Conservation (phyloP, 2,329 filamentous ascomycete genomes). For the Pseudogymnoascus sp. region DNA sequence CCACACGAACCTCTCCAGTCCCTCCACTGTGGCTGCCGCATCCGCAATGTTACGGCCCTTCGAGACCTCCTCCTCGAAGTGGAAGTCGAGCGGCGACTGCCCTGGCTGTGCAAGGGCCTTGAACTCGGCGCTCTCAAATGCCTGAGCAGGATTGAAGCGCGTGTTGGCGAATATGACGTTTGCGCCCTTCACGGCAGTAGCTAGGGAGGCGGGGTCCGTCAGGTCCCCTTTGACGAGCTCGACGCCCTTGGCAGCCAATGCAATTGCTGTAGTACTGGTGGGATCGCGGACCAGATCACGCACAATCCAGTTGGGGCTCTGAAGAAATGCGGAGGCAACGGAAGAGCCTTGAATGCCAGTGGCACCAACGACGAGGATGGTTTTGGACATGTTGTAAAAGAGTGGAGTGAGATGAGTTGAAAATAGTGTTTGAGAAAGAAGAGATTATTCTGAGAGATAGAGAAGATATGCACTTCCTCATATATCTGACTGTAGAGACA, state of each 20-base stretch:
- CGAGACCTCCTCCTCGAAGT: conserved; percentile 28
- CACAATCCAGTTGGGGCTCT: conserved; percentile 14
- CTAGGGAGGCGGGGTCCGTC: conserved; percentile 32
- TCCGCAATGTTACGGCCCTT: conserved; percentile 33
- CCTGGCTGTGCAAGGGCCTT: conserved; percentile 14
- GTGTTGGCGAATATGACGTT: conserved; percentile 47
- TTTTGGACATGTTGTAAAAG: background rate
- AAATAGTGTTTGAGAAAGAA: background rate
- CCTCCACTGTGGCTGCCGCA: conserved; percentile 27
- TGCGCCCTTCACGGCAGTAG: conserved; percentile 36
- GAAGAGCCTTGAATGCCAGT: conserved; percentile 12
- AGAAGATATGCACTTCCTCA: background rate
- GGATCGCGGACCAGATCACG: conserved; percentile 19
- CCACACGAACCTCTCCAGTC: conserved; percentile 33
- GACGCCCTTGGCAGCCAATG: conserved; percentile 32
- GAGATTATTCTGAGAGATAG: background rate
- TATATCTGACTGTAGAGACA: background rate
- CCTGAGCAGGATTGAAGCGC: conserved; percentile 15
- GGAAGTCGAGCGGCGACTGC: conserved; percentile 20
- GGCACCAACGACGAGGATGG: background rate
- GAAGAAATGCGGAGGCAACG: conserved; percentile 19
- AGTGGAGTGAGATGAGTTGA: background rate
- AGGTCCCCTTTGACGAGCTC: conserved; percentile 37
- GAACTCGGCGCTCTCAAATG: background rate
- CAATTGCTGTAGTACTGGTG: conserved; percentile 21